Base-by-base conservation (phyloP, 139 green algal species). In the Micromonas pusilla region DNA sequence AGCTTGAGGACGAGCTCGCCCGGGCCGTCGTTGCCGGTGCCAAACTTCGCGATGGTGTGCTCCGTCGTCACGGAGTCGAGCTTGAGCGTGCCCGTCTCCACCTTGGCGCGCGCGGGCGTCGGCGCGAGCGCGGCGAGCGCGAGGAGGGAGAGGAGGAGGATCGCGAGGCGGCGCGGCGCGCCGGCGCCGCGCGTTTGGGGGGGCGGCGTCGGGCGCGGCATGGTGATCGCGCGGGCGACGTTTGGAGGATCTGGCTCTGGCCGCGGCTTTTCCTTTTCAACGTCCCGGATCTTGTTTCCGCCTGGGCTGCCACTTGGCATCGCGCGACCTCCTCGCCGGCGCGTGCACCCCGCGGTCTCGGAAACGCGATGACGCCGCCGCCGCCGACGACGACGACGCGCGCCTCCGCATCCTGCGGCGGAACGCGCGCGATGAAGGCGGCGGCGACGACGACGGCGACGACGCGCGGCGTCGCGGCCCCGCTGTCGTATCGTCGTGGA, bases 11-110 rank as follows among this genome's bases (percentile, higher is more conserved):
- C 13, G 5, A 75, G n/a, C 23, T 20, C 31, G n/a, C 68, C 68
- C n/a, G n/a, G n/a, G 20, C 60, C 60, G 0, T 30, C 34, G 36
- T 62, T 62, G 21, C 20, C 20, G 23, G 62, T 36, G 20, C 37
- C 33, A 2, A 75, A 75, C 53, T 62, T 75, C 19, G 34, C 37
- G 37, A 75, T 4, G 20, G 30, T 20, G 5, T 53, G 37, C 37
- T 75, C 68, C 21, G 68, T 75, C 34, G 19, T 38, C 21, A n/a
- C 68, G 37, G 20, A 38, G 3, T 62, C 30, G 1, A 75, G 68
- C 36, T 62, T 62, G 4, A 39, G 20, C 37, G 36, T 64, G 1
- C 68, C 68, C 13, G 36, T 63, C 9, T 39, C 21, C 5, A 23
- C 19, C 3, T 64, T 62, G 23, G 68, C 68, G 34, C 16, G 19